Base-by-base conservation (phyloP, 2,329 filamentous ascomycete genomes). In the Apiospora phragmitis region DNA sequence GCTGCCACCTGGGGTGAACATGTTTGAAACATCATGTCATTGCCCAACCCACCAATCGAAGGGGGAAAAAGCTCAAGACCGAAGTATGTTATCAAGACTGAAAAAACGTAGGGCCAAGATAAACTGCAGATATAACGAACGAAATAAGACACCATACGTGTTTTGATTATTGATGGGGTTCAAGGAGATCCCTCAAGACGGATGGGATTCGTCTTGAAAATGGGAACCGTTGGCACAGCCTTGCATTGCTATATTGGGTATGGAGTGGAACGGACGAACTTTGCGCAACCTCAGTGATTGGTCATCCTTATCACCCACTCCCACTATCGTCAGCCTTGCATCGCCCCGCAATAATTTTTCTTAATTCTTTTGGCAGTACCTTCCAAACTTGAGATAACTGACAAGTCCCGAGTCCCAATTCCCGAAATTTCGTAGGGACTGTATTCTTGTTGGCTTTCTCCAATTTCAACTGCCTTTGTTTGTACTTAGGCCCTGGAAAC, bases 1-100 rank as follows among this genome's bases (percentile, higher is more conserved):
- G 55, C 55, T 38, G 55, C 55, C 55, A 38, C 55, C 55, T 62
- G 55, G 24, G 55, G 62, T 68, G 70, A 59, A 65, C 68, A 49
- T 41, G 24, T 35, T 69, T 65, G 42, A 4, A 62, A 47, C 70
- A 71, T 71, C 42, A 62, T 68, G 68, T 69, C 70, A 62, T 51
- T 26, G 42, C 65, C 65, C 29, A 59, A 59, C 51, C 5, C n/a
- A 55, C 49, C 29, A 29, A 21, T n/a, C n/a, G n/a, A n/a, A 35
- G 7, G 29, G 29, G 7, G 5, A 12, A 32, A 26, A 35, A 59
- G 16, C 7, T 12, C 29, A 11, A 35, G 8, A 4, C 18, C n/a
- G 18, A 59, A 4, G 14, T 21, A 59, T 35, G 26, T 21, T 59
- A n/a, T 11, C 51, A 59, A 32, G 29, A 59, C 51, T 3, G 9